Conservation (phyloP, 2,329 filamentous ascomycete species). For the Fusarium euwallaceae region DNA sequence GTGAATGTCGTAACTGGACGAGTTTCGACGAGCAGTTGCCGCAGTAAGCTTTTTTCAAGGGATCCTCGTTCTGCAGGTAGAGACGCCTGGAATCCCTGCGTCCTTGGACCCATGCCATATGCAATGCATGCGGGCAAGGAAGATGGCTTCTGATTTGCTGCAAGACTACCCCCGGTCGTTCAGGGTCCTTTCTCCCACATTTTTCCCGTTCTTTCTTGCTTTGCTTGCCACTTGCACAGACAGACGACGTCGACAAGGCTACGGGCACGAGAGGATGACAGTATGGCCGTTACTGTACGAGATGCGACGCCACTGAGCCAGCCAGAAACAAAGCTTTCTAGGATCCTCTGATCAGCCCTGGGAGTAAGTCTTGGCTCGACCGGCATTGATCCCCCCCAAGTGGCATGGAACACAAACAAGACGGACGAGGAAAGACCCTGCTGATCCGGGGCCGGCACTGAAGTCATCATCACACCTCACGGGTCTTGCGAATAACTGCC, state of each 20-base stretch:
- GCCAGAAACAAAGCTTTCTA: neutral
- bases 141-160: slow-evolving; percentile 24
- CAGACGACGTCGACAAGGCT: slow-evolving; percentile 11
- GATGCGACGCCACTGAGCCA: neutral
- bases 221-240: slow-evolving; percentile 18
- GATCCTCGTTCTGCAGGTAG: slow-evolving; percentile 26
- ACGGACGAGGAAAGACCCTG: slow-evolving; percentile 42
- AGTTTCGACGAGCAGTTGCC: slow-evolving; percentile 13
- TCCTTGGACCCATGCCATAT: slow-evolving; percentile 8
- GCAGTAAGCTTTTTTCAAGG: slow-evolving; percentile 34
- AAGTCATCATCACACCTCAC: slow-evolving; percentile 36
- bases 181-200: slow-evolving; percentile 42
- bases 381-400: slow-evolving; percentile 3
- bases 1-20: slow-evolving; percentile 43
- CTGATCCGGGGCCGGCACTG: slow-evolving; percentile 42
- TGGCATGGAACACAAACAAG: slow-evolving; percentile 7
- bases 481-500: slow-evolving; percentile 1
- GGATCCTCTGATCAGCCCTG: slow-evolving; percentile 1
- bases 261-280: slow-evolving; percentile 34
- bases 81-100: slow-evolving; percentile 13
- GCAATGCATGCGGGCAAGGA: neutral
- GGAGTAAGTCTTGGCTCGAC: slow-evolving; percentile 17
- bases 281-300: slow-evolving; percentile 23
- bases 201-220: neutral
- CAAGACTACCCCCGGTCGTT: slow-evolving; percentile 23